A percentile compares a stretch with the other conserved stretches of the same genome.
Conservation (phyloP, 257 asterid species). For the Cruciata laevipes region DNA sequence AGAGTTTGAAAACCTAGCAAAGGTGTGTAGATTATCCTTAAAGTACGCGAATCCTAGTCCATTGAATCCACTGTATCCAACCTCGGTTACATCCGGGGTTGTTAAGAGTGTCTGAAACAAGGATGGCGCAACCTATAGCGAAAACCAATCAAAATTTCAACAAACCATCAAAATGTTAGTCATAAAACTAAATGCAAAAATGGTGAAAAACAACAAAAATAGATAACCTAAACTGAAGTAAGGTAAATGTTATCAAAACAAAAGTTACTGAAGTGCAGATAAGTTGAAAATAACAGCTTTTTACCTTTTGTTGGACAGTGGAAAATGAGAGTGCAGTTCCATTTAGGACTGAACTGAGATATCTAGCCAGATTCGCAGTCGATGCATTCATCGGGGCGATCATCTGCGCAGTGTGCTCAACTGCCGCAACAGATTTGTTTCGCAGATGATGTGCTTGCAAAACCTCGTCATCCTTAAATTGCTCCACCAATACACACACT, state of each 20-base stretch:
- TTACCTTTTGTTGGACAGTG: slow-evolving; percentile 13
- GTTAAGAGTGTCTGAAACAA: slow-evolving; percentile 20
- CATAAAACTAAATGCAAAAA: not conserved
- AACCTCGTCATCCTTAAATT: slow-evolving; percentile 2
- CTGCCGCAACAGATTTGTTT: slow-evolving; percentile 9
- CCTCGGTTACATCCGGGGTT: slow-evolving; percentile 20
- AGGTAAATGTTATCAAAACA: not conserved
- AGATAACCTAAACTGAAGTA: not conserved
- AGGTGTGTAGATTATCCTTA: not conserved
- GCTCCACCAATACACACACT: slow-evolving; percentile 4
- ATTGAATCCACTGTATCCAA: slow-evolving; percentile 21
- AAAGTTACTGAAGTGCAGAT: not conserved
- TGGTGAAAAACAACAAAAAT: too few species aligned
- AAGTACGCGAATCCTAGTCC: slow-evolving; percentile 18
- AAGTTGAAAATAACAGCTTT: not conserved
- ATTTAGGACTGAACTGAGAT: slow-evolving; percentile 13
- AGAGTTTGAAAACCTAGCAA: slow-evolving; percentile 18
- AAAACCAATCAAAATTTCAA: not conserved
- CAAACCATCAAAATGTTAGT: not conserved
- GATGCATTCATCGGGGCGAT: slow-evolving; percentile 18
- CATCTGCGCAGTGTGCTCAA: slow-evolving; percentile 13
- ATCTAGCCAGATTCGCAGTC: slow-evolving; percentile 17
- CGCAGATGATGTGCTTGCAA: not conserved
- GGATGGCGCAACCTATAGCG: slow-evolving; percentile 19
- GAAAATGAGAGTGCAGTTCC: slow-evolving; percentile 19